Conservation (phyloP, 2,329 filamentous ascomycete genomes). For the Colletotrichum gloeosporioides region DNA sequence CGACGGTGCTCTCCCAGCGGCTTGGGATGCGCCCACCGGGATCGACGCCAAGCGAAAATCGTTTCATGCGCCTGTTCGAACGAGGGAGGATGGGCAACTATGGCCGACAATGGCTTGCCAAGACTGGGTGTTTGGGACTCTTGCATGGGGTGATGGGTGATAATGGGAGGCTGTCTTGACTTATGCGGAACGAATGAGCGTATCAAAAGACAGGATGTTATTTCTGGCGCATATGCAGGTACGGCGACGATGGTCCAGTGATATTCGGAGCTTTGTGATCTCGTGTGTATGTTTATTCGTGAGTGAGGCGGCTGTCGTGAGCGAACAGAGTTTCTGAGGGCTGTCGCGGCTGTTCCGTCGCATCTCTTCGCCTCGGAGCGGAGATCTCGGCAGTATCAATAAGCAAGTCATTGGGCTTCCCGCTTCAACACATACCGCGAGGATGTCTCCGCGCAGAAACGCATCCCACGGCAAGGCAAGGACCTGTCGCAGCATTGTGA, state of each 20-base stretch:
- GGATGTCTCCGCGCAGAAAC: not conserved
- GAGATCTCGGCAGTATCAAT: not conserved
- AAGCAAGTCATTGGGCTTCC: not conserved
- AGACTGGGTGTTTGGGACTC: not conserved
- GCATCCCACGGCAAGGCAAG: not conserved
- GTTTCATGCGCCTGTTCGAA: slow-evolving; percentile 4
- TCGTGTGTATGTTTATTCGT: not conserved
- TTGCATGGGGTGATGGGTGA: not conserved
- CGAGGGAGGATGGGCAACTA: not conserved
- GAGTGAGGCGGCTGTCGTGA: not conserved
- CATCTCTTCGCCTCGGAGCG: not conserved
- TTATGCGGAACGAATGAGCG: not conserved
- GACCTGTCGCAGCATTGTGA: not conserved
- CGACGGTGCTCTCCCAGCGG: not conserved
- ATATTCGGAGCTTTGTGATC: not conserved
- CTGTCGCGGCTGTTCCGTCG: not conserved
- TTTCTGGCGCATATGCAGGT: not conserved
- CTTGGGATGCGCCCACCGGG: not conserved
- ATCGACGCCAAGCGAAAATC: not conserved
- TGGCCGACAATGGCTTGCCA: not conserved
- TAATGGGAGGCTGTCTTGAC: not conserved
- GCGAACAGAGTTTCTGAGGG: not conserved
- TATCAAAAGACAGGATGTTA: not conserved
- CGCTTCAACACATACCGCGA: not conserved
- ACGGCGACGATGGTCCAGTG: not conserved